Evolutionary conservation across 192 early-diverging fungal genomes (phyloP), one percentile per base, ranked within the genome.

Genomic region (Linnemannia zychae): DNA sequence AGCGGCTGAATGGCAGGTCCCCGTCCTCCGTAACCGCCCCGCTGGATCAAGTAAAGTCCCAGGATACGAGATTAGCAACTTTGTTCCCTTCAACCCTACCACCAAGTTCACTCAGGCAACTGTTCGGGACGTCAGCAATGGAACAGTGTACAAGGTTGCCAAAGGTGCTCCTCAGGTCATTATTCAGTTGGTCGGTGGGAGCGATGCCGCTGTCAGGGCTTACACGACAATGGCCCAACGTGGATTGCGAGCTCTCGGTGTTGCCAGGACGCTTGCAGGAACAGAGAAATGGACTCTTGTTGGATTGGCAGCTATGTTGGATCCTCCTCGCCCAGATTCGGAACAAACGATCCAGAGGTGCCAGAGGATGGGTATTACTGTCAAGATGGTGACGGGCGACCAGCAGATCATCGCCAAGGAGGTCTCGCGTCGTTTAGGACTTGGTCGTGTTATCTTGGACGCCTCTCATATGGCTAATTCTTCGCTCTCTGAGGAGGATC

Each of bases 321-420:
- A 94, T 79, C 93, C 94, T 22, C 93, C 93, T 15, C 86, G 93
- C 33, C 90, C 90, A 22, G 94, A 94, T 75, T 94, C 94, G 57
- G 93, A 90, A 9, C 75, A 83, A 12, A 96, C 95, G 34, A 95
- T 96, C 81, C 67, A 73, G 40, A 92, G 93, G 49, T 95, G 94
- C 75, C 53, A 87, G 28, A 74, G 87, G 48, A 90, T 93, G 79
- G 95, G 95, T 66, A 90, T 96, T 49, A 75, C 87, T 1, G 93
- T 95, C 76, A 96, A 96, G 79, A 95, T 96, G 95, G 93, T 96
- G 69, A 96, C 95, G 12, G 95, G 95, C 44, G 95, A 96, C 78
- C 95, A 95, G 75, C 88, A 88, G 22, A 91, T 93, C 47, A 95
- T 95, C 84, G 95, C 91, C 49, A 94, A 94, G 88, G 94, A 91